Percentiles rank a stretch among this genome's conserved stretches.
phyloP scores from a whole-genome alignment of 345 rosid species.

The Excoecaria agallocha region DNA sequence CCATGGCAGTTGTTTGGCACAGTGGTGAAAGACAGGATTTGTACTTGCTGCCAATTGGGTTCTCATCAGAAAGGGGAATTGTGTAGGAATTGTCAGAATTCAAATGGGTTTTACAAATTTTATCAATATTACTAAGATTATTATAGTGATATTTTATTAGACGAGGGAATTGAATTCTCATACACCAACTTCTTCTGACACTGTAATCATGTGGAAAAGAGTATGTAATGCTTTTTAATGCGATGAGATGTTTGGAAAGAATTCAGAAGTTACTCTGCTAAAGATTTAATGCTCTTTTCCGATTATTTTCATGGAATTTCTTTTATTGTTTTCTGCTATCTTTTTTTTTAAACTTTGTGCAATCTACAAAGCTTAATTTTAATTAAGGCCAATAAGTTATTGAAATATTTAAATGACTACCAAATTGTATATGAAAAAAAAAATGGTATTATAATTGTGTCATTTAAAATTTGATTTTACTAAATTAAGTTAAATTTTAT shows the following conservation, averaged over 20 bases:
- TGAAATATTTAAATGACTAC: too few relatives aligned
- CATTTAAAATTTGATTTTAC: too few relatives aligned
- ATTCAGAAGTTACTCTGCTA: neutral
- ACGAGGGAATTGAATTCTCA: slow-evolving; percentile 2
- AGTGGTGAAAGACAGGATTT: slow-evolving; percentile 22
- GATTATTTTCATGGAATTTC: neutral
- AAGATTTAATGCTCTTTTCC: neutral
- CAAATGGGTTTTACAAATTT: slow-evolving; percentile 31
- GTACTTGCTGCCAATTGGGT: slow-evolving; percentile 55
- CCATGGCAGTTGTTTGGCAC: slow-evolving; percentile 10
- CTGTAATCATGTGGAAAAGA: neutral
- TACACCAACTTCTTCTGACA: slow-evolving; percentile 4
- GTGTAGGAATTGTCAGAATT: slow-evolving; percentile 43
- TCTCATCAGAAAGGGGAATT: slow-evolving; percentile 26
- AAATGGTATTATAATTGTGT: too few relatives aligned
- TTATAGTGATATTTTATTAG: neutral
- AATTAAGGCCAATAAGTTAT: too few relatives aligned
- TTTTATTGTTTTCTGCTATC: too few relatives aligned
- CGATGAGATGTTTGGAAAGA: neutral
- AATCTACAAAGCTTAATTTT: too few relatives aligned
- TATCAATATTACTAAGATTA: neutral
- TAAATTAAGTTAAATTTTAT: too few relatives aligned
- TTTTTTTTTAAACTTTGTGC: too few relatives aligned
- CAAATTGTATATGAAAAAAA: too few relatives aligned
- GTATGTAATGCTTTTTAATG: neutral